phyloP scores from a whole-genome alignment of 352 stramenopile species.

The Pythium sukuiense region DNA sequence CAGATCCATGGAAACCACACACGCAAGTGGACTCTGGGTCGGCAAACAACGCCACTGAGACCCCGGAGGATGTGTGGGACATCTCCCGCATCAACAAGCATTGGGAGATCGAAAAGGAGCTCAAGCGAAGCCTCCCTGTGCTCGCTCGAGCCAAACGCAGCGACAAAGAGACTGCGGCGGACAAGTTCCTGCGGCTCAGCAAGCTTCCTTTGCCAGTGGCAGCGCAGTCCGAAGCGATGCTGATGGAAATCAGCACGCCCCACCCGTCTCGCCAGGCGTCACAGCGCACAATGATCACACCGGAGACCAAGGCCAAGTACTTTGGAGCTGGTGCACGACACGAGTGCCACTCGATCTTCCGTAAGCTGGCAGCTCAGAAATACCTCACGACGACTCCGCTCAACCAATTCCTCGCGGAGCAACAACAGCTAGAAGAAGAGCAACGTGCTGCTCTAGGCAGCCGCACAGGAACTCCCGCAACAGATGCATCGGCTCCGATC shows the following conservation, averaged over 20 bases:
- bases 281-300: slow-evolving; percentile 41
- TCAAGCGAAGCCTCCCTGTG: slow-evolving; percentile 52
- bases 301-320: slow-evolving; percentile 67
- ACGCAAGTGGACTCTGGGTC: slow-evolving; percentile 7
- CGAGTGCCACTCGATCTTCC: slow-evolving; percentile 69
- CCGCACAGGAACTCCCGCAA: slow-evolving; percentile 16
- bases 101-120: slow-evolving; percentile 71
- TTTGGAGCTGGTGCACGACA: slow-evolving; percentile 48
- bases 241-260: slow-evolving; percentile 35
- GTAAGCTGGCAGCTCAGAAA: slow-evolving; percentile 64
- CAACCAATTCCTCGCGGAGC: slow-evolving; percentile 48
- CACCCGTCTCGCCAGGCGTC: slow-evolving; percentile 27
- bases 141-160: slow-evolving; percentile 54
- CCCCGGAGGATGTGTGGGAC: slow-evolving; percentile 41
- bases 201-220: slow-evolving; percentile 46
- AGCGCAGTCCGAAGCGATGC: slow-evolving; percentile 29
- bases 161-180: slow-evolving; percentile 45
- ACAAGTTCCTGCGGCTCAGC: slow-evolving; percentile 68
- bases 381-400: slow-evolving; percentile 55
- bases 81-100: slow-evolving; percentile 72
- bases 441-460: slow-evolving; percentile 17
- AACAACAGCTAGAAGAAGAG: slow-evolving; percentile 34
- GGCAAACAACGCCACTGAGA: background rate
- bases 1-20: slow-evolving; percentile 14
- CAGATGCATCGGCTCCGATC: background rate